Conservation (phyloP, 2,329 filamentous ascomycete genomes). For the Stagonosporopsis tanaceti region DNA sequence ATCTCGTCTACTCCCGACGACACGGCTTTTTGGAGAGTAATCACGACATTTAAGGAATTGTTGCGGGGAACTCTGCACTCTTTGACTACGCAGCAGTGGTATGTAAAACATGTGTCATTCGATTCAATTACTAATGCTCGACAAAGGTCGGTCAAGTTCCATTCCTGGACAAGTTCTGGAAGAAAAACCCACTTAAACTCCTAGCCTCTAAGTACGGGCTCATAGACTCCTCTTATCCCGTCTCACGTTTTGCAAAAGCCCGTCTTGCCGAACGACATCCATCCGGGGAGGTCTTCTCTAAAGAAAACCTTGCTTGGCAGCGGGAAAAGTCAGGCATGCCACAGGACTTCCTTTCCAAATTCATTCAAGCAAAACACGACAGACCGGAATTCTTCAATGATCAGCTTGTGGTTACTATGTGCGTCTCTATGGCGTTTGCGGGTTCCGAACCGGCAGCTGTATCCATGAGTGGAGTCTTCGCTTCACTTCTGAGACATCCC, state of each 20-base stretch:
- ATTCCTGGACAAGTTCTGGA: background rate
- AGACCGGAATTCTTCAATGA: background rate
- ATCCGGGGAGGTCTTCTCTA: background rate
- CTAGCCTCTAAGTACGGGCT: background rate
- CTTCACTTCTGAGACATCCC: background rate
- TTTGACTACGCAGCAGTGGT: slow-evolving; percentile 1
- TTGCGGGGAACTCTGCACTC: background rate
- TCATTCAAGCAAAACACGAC: slow-evolving; percentile 1
- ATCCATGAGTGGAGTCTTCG: background rate
- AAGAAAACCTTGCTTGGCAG: background rate
- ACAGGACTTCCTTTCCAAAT: slow-evolving; percentile 1
- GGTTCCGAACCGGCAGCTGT: background rate
- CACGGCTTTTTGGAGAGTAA: slow-evolving; percentile 1
- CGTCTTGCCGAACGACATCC: background rate
- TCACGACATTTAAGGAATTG: background rate
- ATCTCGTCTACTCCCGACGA: background rate
- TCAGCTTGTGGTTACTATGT: background rate
- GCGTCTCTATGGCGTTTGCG: background rate
- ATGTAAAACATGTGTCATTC: background rate
- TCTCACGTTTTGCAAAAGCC: slow-evolving; percentile 1
- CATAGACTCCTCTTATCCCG: background rate
- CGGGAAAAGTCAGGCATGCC: background rate
- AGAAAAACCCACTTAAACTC: background rate
- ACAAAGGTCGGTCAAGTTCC: background rate
- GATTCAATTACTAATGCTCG: background rate